Evolutionary conservation across 2,329 filamentous ascomycete genomes (phyloP), one percentile per base, ranked within the genome.

Genomic region (Pleomassaria siparia): DNA sequence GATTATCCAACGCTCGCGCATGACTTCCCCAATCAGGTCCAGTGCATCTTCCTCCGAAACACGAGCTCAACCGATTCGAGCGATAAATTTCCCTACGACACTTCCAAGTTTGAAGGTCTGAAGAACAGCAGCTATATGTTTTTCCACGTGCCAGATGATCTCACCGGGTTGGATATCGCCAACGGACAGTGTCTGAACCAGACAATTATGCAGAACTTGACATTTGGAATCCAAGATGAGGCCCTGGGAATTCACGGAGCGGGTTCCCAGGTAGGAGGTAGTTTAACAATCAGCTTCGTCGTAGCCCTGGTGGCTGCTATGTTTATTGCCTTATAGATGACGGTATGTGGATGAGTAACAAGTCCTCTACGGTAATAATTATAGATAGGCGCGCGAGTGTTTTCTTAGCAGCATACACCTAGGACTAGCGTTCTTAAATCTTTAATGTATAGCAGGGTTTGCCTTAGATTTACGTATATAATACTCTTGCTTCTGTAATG

Each of bases 1-100:
- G 84, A 76, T 44, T 80, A 80, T 50, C 79, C 79, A 0, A 74
- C 78, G 46, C 72, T 91, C 64, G 87, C 78, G 6, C 80, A 77
- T 40, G 79, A 86, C 50, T 87, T 83, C 60, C 87, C 87, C 0
- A 78, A 79, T 13, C 86, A 89, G 62, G 86, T 91, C 3, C 84
- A 87, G 59, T 91, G 88, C 68, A 91, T 91, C 58, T 82, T 89
- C 56, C 73, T 92, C 18, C 81, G 88, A 45, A 91, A 91, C 70
- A 89, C 86, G 0, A 82, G 79, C 8, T 78, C 84, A 0, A 91
- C 88, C 0, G 88, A 91, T 55, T 55, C 69, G 0, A 77, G 75
- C 1, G 82, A 89, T 66, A 78, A 79, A 52, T 89, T 91, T 69
- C 87, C 88, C 0, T 91, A 91, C 69, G 80, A 91, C 59, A 91